Evolutionary conservation across 2,329 filamentous ascomycete species (phyloP), one percentile per base, ranked within the genome.

Genomic region (Sporothrix variecibatus): DNA sequence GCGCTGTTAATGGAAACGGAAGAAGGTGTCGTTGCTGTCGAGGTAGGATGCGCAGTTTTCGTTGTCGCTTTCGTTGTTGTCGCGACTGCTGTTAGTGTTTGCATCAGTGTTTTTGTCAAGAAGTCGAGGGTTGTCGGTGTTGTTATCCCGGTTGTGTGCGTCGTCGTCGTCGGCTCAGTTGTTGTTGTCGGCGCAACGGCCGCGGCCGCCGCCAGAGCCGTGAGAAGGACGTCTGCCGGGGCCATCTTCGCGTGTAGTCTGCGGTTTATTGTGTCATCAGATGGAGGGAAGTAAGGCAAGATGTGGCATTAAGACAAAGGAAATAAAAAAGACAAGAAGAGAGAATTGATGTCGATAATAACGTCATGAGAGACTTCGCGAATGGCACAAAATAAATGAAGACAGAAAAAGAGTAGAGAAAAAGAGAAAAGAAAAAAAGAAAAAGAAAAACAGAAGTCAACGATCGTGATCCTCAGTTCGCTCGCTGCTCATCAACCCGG

Each of bases 171-270:
- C 38, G n/a, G 17, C 2, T 31, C 56, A 2, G 56, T 60, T 17
- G 62, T 65, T 8, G 62, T 65, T 11, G 62, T 67, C 62, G 23
- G 38, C 62, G 23, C 12, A 7, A 40, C 23, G 38, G 62, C 31
- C 40, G 64, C 23, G 11, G 64, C 64, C 15, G 28, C 67, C 28
- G 46, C 67, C 67, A 69, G 67, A 46, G 46, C 67, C 67, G 26
- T 20, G 7, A 38, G 23, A 17, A 38, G 23, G 62, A 43, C 28
- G 28, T 53, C 67, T 31, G 67, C 67, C 28, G 46, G 67, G 46
- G 46, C 67, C 67, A 69, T 69, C 11, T 28, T n/a, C 34, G 34
- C 43, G 43, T 17, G 4, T 4, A 15, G 15, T 17, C 0, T 49
- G 43, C 15, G 43, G 15, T 43, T 49, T 49, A 49, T 20, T 20